Evolutionary conservation across 345 rosid species (phyloP), one percentile per base, ranked within the genome.

Genomic region (Brassica rapa): DNA sequence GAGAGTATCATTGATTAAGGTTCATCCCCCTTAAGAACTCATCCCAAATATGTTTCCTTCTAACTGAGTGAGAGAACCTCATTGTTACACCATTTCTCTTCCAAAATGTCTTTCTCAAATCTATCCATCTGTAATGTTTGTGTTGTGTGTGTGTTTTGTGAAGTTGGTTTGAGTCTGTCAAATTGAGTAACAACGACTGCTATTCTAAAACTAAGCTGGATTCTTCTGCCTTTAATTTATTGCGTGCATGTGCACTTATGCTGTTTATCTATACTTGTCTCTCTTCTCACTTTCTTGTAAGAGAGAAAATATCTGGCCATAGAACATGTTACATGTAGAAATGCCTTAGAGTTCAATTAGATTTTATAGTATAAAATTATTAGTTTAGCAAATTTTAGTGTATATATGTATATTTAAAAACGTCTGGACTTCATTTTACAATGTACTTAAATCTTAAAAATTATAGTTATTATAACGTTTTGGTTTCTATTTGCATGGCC

Each of bases 211-310:
- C 66, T 51, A 79, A 73, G 78, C 82, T 49, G 56, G 19, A n/a
- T 49, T 49, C 56, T 49, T 46, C 16, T 49, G 56, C 56, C 66
- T 41, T 11, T 6, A 68, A 77, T 71, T 79, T 79, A 73, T 74
- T 79, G 71, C 77, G 49, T 14, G 78, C 82, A 74, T 79, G 82
- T 79, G 82, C 41, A 79, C 55, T 79, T 59, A 3, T 72, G 62
- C 29, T 66, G 62, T 72, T 72, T 78, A 72, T 72, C 62, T 19
- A 8, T 43, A 56, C 53, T 24, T 77, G n/a, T 37, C 66, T 41
- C 14, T 66, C 55, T 25, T 37, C 11, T 4, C 33, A 3, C 53
- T 62, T 24, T 51, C 15, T 11, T 53, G 70, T 64, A 70, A 7
- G n/a, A 46, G 1, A 32, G 24, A 3, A n/a, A 57, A 73, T 64